These are phyloP conservation scores for Fusarium coffeatum DNA, from an alignment of 2,329 filamentous ascomycete genomes.

Conservation along the genomic window DNA sequence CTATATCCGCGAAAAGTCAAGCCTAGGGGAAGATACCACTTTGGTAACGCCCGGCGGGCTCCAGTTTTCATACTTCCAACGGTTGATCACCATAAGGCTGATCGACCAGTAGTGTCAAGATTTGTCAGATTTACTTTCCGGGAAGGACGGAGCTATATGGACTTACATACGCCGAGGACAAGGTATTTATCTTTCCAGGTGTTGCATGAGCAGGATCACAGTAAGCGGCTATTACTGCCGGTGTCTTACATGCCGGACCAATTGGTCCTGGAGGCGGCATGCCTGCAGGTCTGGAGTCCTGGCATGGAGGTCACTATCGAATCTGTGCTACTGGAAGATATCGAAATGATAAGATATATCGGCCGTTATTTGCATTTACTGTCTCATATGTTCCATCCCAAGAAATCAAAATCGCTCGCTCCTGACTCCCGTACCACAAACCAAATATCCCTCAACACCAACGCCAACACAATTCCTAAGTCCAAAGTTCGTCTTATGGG, in stretches of 20 bases:
- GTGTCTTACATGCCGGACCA: neutral
- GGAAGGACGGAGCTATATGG: no score
- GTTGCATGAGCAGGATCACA: no score
- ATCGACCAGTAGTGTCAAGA: fast-evolving
- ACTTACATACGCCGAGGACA: no score
- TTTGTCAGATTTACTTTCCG: no score
- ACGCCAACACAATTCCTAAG: no score
- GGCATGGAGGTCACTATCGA: neutral
- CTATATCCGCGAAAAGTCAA: fast-evolving
- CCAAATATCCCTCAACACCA: neutral
- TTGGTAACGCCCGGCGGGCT: no score
- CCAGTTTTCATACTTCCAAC: no score
- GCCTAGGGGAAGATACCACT: no score
- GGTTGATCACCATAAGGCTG: no score
- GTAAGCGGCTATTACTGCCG: neutral
- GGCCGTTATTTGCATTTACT: neutral
- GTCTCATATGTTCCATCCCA: fast-evolving
- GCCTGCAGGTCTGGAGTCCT: no score
- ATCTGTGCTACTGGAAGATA: neutral
- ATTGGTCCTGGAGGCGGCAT: no score
- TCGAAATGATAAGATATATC: neutral
- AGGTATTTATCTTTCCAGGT: fast-evolving
- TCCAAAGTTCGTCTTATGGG: no score
- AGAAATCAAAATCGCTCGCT: neutral
- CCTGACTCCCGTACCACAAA: neutral